Evolutionary conservation across 2,329 filamentous ascomycete species (phyloP), one percentile per base, ranked within the genome.

Genomic region (Botryotinia narcissicola): DNA sequence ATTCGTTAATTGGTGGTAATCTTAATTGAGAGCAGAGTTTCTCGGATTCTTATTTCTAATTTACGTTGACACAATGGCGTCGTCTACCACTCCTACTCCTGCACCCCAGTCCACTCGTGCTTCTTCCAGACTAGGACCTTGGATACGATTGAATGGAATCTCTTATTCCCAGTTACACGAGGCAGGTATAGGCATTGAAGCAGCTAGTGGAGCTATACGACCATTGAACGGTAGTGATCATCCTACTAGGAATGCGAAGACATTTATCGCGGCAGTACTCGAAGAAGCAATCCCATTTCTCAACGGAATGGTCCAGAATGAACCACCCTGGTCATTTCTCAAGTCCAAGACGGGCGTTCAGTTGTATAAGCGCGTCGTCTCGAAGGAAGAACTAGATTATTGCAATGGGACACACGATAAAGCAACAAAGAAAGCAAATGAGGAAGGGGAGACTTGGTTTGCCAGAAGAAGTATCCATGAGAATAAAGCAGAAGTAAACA

Each of bases 401-500:
- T 54, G 77, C 85, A 35, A 40, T 7, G 37, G 57, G 82, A 82
- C 44, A 75, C 76, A 25, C n/a, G 51, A 54, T 29, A 29, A 29
- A 54, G 51, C 51, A 54, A 54, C n/a, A n/a, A 16, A 25, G 59
- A 74, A 75, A 12, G 78, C 81, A 51, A 78, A 80, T 74, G 80
- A 82, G 74, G 79, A 80, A 70, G 74, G 78, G 46, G 90, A 92
- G 81, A 86, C 84, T 29, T 94, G 92, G 92, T 87, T 86, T 71
- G 88, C 88, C 59, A 86, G 92, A 73, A 86, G 86, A 62, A 92
- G 89, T 79, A 82, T 87, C 60, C 92, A 94, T 80, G 83, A 83
- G 73, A 86, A 91, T 78, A 82, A 81, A 9, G 82, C 84, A 29
- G 82, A 81, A 57, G 78, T 78, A 37, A 86, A 88, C 14, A 89